Base-by-base conservation (phyloP, 2,329 filamentous ascomycete species). In the Lachnellula cervina region DNA sequence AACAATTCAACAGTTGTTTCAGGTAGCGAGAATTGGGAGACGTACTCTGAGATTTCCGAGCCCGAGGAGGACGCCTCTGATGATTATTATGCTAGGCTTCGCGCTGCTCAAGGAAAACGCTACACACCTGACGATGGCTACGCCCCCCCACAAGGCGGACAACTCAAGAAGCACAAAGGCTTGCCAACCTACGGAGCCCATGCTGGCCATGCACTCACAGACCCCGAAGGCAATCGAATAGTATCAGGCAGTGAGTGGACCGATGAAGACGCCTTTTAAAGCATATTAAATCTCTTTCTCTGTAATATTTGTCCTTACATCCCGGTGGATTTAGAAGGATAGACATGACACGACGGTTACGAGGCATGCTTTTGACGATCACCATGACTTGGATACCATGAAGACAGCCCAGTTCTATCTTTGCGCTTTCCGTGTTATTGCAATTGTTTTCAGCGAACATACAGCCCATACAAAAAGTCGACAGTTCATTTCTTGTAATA, bases 11-110 rank as follows among this genome's bases (percentile, higher is more conserved):
- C 88, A 1, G 80, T 79, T 21, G 79, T 88, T 25, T 90, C 89
- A 5, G 90, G 89, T 1, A 96, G 90, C 3, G 93, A 97, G 73
- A 97, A 97, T 71, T 97, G 93, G 93, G 93, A 97, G 73, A 96
- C 92, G 9, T 97, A 94, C 66, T 92, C 94, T 64, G 90, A 96
- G 70, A 84, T 81, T 62, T 90, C 87, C 59, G 87, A 90, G 66
- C 83, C 86, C 0, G 88, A 90, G 65, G 78, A 80, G 23, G 91
- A 96, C 69, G 82, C 81, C 0, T 86, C 85, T 4, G 89, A 94
- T 58, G 93, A 94, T 70, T 95, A 96, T 71, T 95, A 96, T 72
- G 87, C 89, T 61, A 90, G 89, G 71, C 75, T 92, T 52, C 81
- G 87, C 55, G 84, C 86, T 34, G 79, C 86, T 5, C 81, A 83